Evolutionary conservation across 805 yeast species (phyloP).

Genomic region (Yamadazyma insecticola): DNA sequence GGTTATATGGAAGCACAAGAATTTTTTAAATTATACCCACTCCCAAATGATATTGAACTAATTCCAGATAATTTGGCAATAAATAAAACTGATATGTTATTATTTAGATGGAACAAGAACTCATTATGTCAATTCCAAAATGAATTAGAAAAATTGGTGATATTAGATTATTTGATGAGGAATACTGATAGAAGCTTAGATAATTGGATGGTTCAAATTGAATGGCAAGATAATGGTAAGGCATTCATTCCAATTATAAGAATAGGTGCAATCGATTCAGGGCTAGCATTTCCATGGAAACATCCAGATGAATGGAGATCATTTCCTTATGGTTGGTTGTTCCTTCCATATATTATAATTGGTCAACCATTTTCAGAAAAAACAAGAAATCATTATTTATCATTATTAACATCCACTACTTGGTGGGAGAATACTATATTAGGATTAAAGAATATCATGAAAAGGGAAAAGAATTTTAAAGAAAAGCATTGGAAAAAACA

Average conservation of each 20-base stretch:
- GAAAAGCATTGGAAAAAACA: slow-evolving; percentile 65
- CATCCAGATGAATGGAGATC: slow-evolving; percentile 81
- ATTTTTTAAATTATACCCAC: slow-evolving; percentile 51
- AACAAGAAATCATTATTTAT: slow-evolving; percentile 54
- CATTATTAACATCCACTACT: slow-evolving; percentile 50
- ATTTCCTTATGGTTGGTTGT: slow-evolving; percentile 76
- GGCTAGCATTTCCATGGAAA: slow-evolving; percentile 74
- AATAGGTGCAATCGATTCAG: slow-evolving; percentile 74
- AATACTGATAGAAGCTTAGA: slow-evolving; percentile 73
- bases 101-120: slow-evolving; percentile 51
- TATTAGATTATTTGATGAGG: slow-evolving; percentile 66
- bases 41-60: slow-evolving; percentile 6
- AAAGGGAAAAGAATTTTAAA: slow-evolving; percentile 57
- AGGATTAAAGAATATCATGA: slow-evolving; percentile 44
- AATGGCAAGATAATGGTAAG: slow-evolving; percentile 24
- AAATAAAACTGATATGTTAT: slow-evolving; percentile 7
- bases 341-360: slow-evolving; percentile 56
- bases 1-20: slow-evolving; percentile 59
- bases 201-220: slow-evolving; percentile 70
- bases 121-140: slow-evolving; percentile 48
- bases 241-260: slow-evolving; percentile 46
- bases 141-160: slow-evolving; percentile 65
- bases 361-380: slow-evolving; percentile 61
- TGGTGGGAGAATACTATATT: slow-evolving; percentile 69
- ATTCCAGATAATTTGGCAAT: slow-evolving; percentile 37